Evolutionary conservation across 176 grass and related monocot species (phyloP), one percentile per base, ranked within the genome.

Genomic region (Oryza glaberrima): DNA sequence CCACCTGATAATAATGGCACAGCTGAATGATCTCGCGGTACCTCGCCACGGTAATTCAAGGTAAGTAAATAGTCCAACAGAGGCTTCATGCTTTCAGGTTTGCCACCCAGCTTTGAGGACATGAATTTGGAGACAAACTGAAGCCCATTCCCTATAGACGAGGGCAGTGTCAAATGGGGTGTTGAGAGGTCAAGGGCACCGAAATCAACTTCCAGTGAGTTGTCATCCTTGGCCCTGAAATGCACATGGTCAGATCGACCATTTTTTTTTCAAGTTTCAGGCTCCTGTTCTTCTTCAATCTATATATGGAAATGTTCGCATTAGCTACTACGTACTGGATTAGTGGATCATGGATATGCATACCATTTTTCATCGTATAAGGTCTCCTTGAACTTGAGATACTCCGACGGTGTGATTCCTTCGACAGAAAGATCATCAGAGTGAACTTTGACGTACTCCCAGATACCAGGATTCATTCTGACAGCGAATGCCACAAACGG

Each of bases 321-420:
- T 43, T 38, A 38, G 36, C 36, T 38, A 5, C 36, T 38, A 38
- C 5, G 36, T 43, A 43, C 7, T 78, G 5, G 49, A 54, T 54
- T 54, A 5, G 49, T 54, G 49, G 15, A 54, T 54, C 14, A 54
- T 66, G 41, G 49, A 38, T 38, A 75, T 65, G 28, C 46, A 34
- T 86, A 98, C 96, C 96, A 98, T 71, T 88, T 88, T 49, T 98
- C 93, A 78, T 98, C 91, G 67, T 85, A 98, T 69, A 98, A 76
- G 11, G 85, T 89, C 81, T 98, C 96, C 84, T 98, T 98, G 88
- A 80, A 90, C 86, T 95, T 94, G 7, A 99, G 77, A 76, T 99
- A 99, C 11, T 99, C 93, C 0, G 91, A 92, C 0, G 90, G 51
- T 16, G 96, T 96, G 64, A 99, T 91, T 70, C 81, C 93, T 51